Conservation (phyloP, 495 filamentous ascomycete genomes). For the Stereocaulon alpinum region DNA sequence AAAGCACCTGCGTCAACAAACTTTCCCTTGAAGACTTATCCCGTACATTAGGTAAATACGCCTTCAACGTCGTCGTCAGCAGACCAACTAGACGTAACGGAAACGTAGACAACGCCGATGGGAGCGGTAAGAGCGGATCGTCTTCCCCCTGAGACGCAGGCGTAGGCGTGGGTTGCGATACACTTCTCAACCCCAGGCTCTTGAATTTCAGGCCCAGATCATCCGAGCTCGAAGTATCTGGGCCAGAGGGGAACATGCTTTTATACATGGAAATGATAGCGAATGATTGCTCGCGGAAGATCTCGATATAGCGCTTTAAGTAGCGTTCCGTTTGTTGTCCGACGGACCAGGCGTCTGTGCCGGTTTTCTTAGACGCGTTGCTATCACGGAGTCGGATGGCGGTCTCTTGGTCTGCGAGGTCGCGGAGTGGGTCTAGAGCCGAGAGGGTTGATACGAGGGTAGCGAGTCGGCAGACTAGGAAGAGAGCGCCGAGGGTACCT, state of each 20-base stretch:
- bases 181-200: conserved; percentile 18
- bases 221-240: conserved; percentile 28
- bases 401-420: conserved; percentile 83
- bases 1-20: conserved; percentile 86
- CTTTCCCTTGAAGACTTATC: conserved; percentile 74
- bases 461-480: conserved; percentile 75
- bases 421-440: conserved; percentile 75
- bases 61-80: conserved; percentile 63
- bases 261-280: conserved; percentile 87
- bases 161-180: conserved; percentile 14
- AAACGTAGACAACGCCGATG: conserved; percentile 72
- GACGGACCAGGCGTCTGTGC: conserved; percentile 46
- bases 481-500: conserved; percentile 68
- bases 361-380: conserved; percentile 6
- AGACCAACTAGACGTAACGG: conserved; percentile 76
- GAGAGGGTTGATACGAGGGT: conserved; percentile 71
- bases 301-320: conserved; percentile 92
- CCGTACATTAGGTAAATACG: conserved; percentile 73
- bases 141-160: conserved; percentile 25
- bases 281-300: conserved; percentile 97
- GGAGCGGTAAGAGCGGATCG: conserved; percentile 55
- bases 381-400: conserved; percentile 28
- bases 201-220: conserved; percentile 29
- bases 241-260: conserved; percentile 58
- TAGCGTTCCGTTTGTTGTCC: conserved; percentile 93